Conservation (phyloP, 2,329 filamentous ascomycete species). For the Beauveria sp. region DNA sequence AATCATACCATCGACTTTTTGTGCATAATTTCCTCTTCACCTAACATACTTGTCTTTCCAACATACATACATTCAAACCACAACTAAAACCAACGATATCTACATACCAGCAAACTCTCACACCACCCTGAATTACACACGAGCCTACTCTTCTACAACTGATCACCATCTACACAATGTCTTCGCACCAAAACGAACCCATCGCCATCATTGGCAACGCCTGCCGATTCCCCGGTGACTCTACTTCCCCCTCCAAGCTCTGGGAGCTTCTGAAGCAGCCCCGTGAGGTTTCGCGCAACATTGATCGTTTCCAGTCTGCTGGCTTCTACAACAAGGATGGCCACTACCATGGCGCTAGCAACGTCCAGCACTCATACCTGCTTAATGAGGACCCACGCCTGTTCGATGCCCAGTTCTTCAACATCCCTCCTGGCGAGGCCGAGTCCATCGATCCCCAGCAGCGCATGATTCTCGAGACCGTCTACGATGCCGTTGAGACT, state of each 20-base stretch:
- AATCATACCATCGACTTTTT: constrained; percentile 8
- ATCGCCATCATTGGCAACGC: constrained; percentile 19
- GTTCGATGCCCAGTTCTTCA: constrained; percentile 18
- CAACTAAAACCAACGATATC: neutral
- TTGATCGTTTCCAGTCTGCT: constrained; percentile 16
- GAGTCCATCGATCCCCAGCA: constrained; percentile 26
- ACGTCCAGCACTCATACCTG: constrained; percentile 24
- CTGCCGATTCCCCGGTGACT: constrained; percentile 18
- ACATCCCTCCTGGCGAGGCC: constrained; percentile 13
- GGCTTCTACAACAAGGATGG: constrained; percentile 18
- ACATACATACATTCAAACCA: neutral
- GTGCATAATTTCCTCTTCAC: constrained; percentile 6
- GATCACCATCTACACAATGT: constrained; percentile 7
- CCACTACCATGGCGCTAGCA: constrained; percentile 20
- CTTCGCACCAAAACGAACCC: constrained; percentile 13
- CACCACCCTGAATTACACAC: neutral
- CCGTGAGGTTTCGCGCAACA: constrained; percentile 14
- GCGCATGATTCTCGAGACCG: constrained; percentile 25
- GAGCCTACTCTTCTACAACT: neutral
- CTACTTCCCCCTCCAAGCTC: constrained; percentile 14
- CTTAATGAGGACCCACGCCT: constrained; percentile 14
- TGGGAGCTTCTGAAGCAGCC: constrained; percentile 16
- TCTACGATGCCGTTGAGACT: constrained; percentile 24
- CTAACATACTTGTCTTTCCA: constrained; percentile 3
- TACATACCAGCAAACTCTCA: neutral